Evolutionary conservation across 1,284 basidiomycete species (phyloP), one percentile per base, ranked within the genome.

Genomic region (Sporisorium exsertum): DNA sequence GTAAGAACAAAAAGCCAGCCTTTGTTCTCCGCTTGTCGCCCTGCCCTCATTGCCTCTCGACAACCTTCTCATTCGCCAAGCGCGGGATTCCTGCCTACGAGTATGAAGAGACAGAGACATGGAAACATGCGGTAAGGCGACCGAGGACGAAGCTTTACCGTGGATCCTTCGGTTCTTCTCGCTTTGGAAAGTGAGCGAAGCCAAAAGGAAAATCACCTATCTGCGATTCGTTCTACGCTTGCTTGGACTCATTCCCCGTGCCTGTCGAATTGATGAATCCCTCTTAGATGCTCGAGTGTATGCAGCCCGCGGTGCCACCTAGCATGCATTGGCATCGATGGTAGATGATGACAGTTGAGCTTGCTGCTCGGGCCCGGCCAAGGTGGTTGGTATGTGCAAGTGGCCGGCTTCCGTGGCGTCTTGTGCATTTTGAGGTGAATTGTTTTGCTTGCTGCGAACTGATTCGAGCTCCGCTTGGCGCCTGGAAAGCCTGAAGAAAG

Each of bases 401-500:
- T 46, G 45, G 24, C 24, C 9, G 18, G 45, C 45, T 47, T 27
- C 16, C 5, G 15, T 49, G 47, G 47, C 47, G 16, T 49, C 18
- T 35, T 35, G 8, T 35, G 33, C 24, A 47, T 26, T 16, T 27
- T 15, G 13, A n/a, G n/a, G 0, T 16, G 22, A 24, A 24, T 46
- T 35, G 37, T 16, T 16, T 40, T 27, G 46, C 46, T 27, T 2
- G 26, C 26, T 27, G 26, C 27, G 27, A 18, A 32, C 26, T 7
- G 26, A 5, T 49, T 49, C 27, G 16, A 49, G 47, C 47, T 29
- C 47, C 47, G 47, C 47, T 49, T 29, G 47, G 27, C 47, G 47
- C 47, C 27, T 18, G 9, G 27, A 27, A n/a, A 40, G 37, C 15
- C 15, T 40, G 2, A n/a, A 40, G 37, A 16, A 8, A 18, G 18